A percentile compares a stretch with the other conserved stretches of the same genome.
These are phyloP conservation scores for Trametes polyzona DNA, from an alignment of 1,284 basidiomycete genomes.

Conservation along the genomic window DNA sequence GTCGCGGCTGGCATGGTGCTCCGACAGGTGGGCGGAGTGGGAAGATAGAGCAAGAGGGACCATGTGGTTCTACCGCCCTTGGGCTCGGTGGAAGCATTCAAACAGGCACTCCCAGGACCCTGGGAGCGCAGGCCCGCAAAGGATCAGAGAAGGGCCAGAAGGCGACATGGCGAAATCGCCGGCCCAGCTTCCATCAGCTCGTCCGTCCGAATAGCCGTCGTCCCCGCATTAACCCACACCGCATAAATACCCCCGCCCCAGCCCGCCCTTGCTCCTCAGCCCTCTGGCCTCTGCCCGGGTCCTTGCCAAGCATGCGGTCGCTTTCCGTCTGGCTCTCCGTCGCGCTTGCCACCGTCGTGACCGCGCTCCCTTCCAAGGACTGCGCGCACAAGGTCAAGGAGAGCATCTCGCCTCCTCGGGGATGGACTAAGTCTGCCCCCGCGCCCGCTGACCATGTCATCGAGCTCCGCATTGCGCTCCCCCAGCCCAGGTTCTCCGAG, in stretches of 20 bases:
- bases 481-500: conserved; percentile 62
- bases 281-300: conserved; percentile 1
- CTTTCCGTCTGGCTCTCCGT: conserved; percentile 27
- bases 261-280: conserved; percentile 1
- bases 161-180: conserved; percentile 14
- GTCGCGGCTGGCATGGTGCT: neutral
- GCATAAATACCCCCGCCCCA: conserved; percentile 7
- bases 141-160: conserved; percentile 5
- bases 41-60: conserved; percentile 6
- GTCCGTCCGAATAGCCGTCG: neutral
- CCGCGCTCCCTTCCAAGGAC: conserved; percentile 29
- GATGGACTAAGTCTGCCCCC: conserved; percentile 51
- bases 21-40: neutral
- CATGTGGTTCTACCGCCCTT: conserved; percentile 1
- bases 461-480: conserved; percentile 64
- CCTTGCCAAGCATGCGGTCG: conserved; percentile 27
- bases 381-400: conserved; percentile 43
- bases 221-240: neutral
- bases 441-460: conserved; percentile 55
- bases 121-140: conserved; percentile 3
- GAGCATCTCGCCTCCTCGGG: conserved; percentile 48
- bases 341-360: conserved; percentile 24
- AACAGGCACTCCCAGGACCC: conserved; percentile 9
- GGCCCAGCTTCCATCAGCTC: conserved; percentile 7
- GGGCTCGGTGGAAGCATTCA: neutral